Base-by-base conservation (phyloP, 1,284 basidiomycete genomes). In the Neonothopanus nambi region DNA sequence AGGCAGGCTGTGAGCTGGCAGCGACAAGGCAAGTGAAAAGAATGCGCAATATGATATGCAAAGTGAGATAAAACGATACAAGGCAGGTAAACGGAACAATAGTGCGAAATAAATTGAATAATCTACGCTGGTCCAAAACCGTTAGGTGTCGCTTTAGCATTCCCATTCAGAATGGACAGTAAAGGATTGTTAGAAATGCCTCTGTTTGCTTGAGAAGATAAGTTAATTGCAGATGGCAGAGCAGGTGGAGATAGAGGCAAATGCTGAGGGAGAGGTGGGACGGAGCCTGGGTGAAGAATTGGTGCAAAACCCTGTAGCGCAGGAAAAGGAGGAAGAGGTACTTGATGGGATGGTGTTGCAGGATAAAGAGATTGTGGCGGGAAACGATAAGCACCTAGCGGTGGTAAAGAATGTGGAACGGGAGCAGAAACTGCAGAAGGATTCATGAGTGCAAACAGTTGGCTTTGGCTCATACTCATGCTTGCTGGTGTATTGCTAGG, bases 381-480 rank as follows among this genome's bases (percentile, higher is more conserved):
- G 30, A 54, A 41, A 9, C 42, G 28, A 17, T 35, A 58, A 51
- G 57, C 55, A 43, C 57, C 51, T 36, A 33, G 30, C 13, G 30
- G 30, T 36, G 56, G 49, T 46, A 54, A 49, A 41, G 51, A 45
- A 42, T 58, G 48, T 18, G 48, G 36, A 21, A 46, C 36, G 42
- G 23, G 35, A 24, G 56, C 30, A 28, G 37, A 20, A 26, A 23
- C 28, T 40, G 26, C 49, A 23, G 51, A 18, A 30, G 58, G 52
- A 18, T 73, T 74, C 61, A 76, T 72, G 48, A 80, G 61, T 28
- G 76, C 65, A 18, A 79, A 68, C 28, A 81, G 63, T 56, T 84
- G 80, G 46, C 68, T 77, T 58, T 84, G 82, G 57, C 73, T 76
- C 73, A 84, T 75, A 59, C 76, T 82, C 51, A 69, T 70, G 60